Conservation (phyloP, 73 alveolate species). For the Chromera velia region DNA sequence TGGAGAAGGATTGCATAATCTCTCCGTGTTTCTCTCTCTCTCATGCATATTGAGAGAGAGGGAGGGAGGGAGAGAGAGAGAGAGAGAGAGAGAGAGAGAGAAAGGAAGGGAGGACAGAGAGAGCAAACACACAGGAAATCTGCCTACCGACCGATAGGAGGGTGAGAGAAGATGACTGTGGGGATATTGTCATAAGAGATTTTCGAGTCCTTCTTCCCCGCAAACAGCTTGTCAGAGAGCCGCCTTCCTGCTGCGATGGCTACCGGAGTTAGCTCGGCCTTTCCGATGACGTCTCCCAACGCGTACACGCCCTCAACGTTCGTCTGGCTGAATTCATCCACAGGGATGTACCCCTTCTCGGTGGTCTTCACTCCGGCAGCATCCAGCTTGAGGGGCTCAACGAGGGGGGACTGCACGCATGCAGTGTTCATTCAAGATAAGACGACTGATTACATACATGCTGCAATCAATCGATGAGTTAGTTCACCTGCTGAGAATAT, state of each 20-base stretch:
- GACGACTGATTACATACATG: too few species aligned
- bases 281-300: conserved; percentile 69
- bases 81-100: too few species aligned
- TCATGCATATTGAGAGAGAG: too few species aligned
- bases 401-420: too few species aligned
- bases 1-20: too few species aligned
- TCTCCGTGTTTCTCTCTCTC: too few species aligned
- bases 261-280: conserved; percentile 81
- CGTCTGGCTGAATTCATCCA: conserved; percentile 74
- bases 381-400: background rate
- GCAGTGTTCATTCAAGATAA: too few species aligned
- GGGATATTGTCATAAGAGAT: conserved; percentile 69
- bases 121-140: too few species aligned
- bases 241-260: conserved; percentile 89
- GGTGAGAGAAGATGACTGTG: conserved; percentile 73
- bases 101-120: too few species aligned
- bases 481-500: too few species aligned
- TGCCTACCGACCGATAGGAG: conserved; percentile 59
- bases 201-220: conserved; percentile 48
- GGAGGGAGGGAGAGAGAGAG: too few species aligned
- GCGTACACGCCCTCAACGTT: conserved; percentile 73
- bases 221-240: conserved; percentile 72
- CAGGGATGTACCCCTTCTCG: conserved; percentile 58
- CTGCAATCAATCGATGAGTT: too few species aligned
- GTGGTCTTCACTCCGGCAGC: background rate